phyloP scores from a whole-genome alignment of 2,329 filamentous ascomycete species.

The Parascedosporium putredinis region DNA sequence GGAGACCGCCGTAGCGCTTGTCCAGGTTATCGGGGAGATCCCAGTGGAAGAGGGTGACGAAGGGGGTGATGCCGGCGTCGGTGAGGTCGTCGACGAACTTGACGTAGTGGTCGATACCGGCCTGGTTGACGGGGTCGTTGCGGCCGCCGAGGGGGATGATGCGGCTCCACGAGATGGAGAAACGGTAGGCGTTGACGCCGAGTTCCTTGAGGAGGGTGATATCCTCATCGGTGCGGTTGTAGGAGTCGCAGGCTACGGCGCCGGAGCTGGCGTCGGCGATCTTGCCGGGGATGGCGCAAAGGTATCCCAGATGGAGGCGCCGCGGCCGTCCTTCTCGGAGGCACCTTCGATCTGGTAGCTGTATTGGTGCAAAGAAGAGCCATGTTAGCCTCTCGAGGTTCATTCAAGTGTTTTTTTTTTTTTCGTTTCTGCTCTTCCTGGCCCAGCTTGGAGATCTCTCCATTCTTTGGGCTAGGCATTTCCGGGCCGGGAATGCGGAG shows the following conservation, averaged over 20 bases:
- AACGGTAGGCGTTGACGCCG: conserved; percentile 67
- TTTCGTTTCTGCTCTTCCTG: too few relatives aligned
- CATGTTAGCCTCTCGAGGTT: too few relatives aligned
- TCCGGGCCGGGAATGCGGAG: conserved; percentile 3
- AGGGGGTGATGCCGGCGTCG: conserved; percentile 65
- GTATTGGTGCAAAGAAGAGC: conserved; percentile 8
- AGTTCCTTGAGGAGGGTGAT: conserved; percentile 66
- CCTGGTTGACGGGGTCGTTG: conserved; percentile 69
- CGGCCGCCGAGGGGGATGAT: conserved; percentile 80
- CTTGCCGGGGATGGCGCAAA: conserved; percentile 75
- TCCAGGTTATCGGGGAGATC: conserved; percentile 72
- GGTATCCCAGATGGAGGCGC: conserved; percentile 80
- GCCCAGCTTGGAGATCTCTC: too few relatives aligned
- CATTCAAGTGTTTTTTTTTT: background rate
- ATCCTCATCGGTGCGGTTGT: conserved; percentile 68
- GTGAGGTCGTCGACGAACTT: conserved; percentile 70
- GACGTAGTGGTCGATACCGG: conserved; percentile 67
- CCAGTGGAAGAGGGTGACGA: conserved; percentile 83
- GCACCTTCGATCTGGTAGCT: conserved; percentile 86
- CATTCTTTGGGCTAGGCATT: background rate
- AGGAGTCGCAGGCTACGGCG: conserved; percentile 74
- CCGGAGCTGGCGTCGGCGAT: conserved; percentile 70
- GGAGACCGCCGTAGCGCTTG: conserved; percentile 68
- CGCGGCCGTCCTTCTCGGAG: conserved; percentile 63
- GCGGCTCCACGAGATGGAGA: conserved; percentile 76